Conservation (phyloP, 2,329 filamentous ascomycete species). For the Teratosphaeria destructans region DNA sequence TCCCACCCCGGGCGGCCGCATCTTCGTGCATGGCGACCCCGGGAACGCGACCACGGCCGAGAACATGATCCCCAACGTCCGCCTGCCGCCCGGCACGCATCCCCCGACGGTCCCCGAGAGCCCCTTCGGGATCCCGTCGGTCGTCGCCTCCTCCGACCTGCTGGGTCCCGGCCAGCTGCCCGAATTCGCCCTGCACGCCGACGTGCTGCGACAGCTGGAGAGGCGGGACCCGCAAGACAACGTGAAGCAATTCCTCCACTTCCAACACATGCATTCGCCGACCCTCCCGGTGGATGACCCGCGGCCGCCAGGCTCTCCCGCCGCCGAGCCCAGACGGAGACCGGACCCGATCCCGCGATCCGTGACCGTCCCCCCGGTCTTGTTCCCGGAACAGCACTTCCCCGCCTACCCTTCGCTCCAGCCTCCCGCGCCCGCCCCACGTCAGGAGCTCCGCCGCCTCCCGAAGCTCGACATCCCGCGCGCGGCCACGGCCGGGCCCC, state of each 20-base stretch:
- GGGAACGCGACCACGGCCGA: conserved; percentile 59
- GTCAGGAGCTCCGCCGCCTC: conserved; percentile 43
- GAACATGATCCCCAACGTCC: conserved; percentile 43
- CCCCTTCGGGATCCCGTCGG: conserved; percentile 46
- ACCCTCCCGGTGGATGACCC: conserved; percentile 43
- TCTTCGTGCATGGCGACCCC: conserved; percentile 68
- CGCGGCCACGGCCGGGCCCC: conserved; percentile 16
- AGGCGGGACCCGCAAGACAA: conserved; percentile 80
- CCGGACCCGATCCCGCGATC: conserved; percentile 7
- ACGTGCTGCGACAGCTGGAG: conserved; percentile 58
- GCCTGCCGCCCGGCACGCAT: conserved; percentile 19
- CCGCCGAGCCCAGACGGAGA: conserved; percentile 42
- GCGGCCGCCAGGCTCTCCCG: conserved; percentile 48
- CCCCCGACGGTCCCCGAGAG: conserved; percentile 8
- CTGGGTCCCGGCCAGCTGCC: conserved; percentile 60
- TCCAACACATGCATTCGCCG: conserved; percentile 58
- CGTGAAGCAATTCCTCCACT: conserved; percentile 79
- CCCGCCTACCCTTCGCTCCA: conserved; percentile 25
- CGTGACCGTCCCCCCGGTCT: conserved; percentile 10
- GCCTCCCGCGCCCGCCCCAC: conserved; percentile 33
- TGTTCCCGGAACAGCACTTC: conserved; percentile 16
- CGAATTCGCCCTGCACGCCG: conserved; percentile 60
- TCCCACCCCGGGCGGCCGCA: conserved; percentile 52
- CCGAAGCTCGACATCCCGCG: conserved; percentile 48
- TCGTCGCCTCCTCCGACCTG: conserved; percentile 85